Base-by-base conservation (phyloP, 176 grass and related monocot genomes). In the Guadua angustifolia region DNA sequence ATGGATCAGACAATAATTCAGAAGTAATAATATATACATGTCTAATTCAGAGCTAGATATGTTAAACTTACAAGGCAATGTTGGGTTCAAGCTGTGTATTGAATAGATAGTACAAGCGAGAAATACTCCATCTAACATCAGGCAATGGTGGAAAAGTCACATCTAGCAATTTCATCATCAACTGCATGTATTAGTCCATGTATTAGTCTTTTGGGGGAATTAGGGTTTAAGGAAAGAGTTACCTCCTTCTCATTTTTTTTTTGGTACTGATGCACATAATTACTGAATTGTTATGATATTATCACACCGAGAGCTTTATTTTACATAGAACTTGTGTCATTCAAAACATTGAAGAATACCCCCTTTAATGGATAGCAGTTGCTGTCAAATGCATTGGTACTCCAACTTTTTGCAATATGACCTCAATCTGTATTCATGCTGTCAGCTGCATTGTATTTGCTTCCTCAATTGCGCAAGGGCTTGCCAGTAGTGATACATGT, bases 51-150 rank as follows among this genome's bases (percentile, higher is more conserved):
- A 86, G 79, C 46, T 87, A 89, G 24, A 72, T 73, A 59, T 53
- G 79, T 56, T 49, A 57, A 75, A 92, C 96, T 93, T 94, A 98
- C 96, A 89, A 87, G 91, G 83, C 89, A 87, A 98, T 98, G 84
- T 94, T 98, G 61, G 93, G 79, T 87, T 95, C 95, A 62, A 98
- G 95, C 73, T 95, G 95, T 76, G 92, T 84, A 77, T 95, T 98
- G 88, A 98, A 94, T 56, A 95, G 69, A 92, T 98, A 98, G 85
- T 95, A 98, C 69, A 90, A 62, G 25, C 93, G 95, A 58, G 95
- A 92, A 75, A 98, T 84, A 84, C 80, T 92, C 95, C 93, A 94
- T 92, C 89, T 83, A 38, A 98, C 76, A 87, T 98, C 88, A 80
- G 87, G 85, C 57, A 92, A 86, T 50, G 91, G 85, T 71, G 96